Base-by-base conservation (phyloP, 2,329 filamentous ascomycete genomes). In the Blastomyces gilchristii region DNA sequence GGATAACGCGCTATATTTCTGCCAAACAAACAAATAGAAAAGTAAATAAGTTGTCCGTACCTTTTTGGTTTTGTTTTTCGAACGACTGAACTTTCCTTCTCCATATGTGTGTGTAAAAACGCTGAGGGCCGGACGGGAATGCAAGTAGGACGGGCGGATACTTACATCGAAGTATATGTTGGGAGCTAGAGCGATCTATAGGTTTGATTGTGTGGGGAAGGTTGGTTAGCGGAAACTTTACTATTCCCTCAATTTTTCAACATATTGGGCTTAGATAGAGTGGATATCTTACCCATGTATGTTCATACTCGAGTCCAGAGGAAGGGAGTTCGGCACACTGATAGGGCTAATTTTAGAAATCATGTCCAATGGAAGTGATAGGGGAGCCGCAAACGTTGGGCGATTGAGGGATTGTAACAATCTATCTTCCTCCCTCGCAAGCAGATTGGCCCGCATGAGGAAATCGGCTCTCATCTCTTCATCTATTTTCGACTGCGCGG, bases 331-430 rank as follows among this genome's bases (percentile, higher is more conserved):
- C 25, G 5, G 49, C 57, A 37, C 39, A 41, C n/a, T 12, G 28
- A 34, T 18, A 16, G 31, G 52, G 28, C 28, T 54, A 54, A 37
- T n/a, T 18, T 11, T 54, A 54, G 52, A 34, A 54, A 34, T n/a
- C 16, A 54, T 9, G 14, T 22, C 49, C 12, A 52, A 28, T 9
- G 8, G 34, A 37, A 37, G 34, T 49, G n/a, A 25, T 22, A 8
- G 28, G 16, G 14, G 14, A 7, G 7, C 34, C 8, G 34, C 34
- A 37, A 8, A 37, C 12, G 12, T 14, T 12, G 50, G 64, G 28
- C 62, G 59, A 43, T 65, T 65, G 11, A 63, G 56, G 2, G 1
- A 25, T 12, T 63, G 62, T 3, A 65, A 7, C 11, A 64, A 31
- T 3, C 31, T 16, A 18, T 63, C 64, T 22, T 64, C 62, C 39